Evolutionary conservation across 257 asterid genomes (phyloP).

Genomic region (Penstemon davidsonii): DNA sequence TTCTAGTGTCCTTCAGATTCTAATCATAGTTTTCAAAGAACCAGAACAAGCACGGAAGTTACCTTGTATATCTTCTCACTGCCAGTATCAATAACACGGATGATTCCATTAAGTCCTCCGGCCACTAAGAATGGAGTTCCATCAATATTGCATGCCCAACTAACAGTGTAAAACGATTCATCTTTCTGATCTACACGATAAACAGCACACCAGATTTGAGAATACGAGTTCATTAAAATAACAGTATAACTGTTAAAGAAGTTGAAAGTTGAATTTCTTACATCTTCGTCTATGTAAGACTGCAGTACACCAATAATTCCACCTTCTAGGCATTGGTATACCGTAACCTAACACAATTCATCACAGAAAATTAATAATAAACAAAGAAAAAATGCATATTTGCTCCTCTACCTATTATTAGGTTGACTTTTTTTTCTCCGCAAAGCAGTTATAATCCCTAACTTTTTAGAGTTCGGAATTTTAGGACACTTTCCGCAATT

Average conservation of each 20-base stretch:
- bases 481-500: too few species aligned
- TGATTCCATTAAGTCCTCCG: slow-evolving; percentile 84
- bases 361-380: not conserved
- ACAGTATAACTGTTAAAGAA: not conserved
- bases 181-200: slow-evolving; percentile 78
- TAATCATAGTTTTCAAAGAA: not conserved
- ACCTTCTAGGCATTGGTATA: slow-evolving; percentile 81
- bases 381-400: not conserved
- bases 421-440: too few species aligned
- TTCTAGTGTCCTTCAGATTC: not conserved
- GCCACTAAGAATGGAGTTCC: slow-evolving; percentile 88
- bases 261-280: slow-evolving; percentile 33
- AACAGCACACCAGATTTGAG: slow-evolving; percentile 39
- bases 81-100: slow-evolving; percentile 90
- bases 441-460: too few species aligned
- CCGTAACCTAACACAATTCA: slow-evolving; percentile 69
- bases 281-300: slow-evolving; percentile 97
- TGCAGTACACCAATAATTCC: slow-evolving; percentile 95
- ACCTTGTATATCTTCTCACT: slow-evolving; percentile 89
- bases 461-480: too few species aligned
- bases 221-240: slow-evolving; percentile 9
- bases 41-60: slow-evolving; percentile 8
- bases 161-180: slow-evolving; percentile 93
- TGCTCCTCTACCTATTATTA: too few species aligned
- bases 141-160: slow-evolving; percentile 92